These are phyloP conservation scores for Mucor racemosus DNA, from an alignment of 371 early-diverging fungal species.

Conservation along the genomic window DNA sequence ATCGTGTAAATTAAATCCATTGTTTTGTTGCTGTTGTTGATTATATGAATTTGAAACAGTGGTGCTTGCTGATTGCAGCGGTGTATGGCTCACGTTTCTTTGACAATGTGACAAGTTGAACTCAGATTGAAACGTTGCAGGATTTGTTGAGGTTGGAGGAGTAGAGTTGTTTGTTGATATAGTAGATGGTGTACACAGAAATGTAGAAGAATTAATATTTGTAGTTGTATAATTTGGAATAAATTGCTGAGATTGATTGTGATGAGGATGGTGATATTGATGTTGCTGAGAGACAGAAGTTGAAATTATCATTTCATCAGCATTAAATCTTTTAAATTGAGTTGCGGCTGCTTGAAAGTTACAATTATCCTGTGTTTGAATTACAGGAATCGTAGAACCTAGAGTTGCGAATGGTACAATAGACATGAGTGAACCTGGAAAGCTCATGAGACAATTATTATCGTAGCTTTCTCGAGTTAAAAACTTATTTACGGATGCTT, in stretches of 20 bases:
- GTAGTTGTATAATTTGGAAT: background rate
- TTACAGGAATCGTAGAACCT: background rate
- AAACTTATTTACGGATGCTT: background rate
- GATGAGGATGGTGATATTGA: background rate
- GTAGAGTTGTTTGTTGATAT: background rate
- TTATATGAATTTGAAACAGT: background rate
- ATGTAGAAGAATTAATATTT: background rate
- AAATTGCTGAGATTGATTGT: background rate
- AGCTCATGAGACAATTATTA: background rate
- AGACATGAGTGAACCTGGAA: background rate
- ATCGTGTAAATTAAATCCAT: background rate
- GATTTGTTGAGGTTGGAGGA: background rate
- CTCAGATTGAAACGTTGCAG: conserved; percentile 6
- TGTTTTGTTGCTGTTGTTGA: background rate
- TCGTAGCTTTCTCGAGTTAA: background rate
- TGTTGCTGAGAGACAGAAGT: background rate
- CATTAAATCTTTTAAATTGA: background rate
- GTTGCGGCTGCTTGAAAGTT: background rate
- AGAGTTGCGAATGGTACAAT: background rate
- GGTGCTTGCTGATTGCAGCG: background rate
- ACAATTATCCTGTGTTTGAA: background rate
- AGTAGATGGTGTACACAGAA: background rate
- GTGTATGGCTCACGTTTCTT: background rate
- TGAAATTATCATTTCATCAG: background rate
- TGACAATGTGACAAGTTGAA: background rate